phyloP scores from a whole-genome alignment of 495 filamentous ascomycete species.

The Xylaria nigripes region DNA sequence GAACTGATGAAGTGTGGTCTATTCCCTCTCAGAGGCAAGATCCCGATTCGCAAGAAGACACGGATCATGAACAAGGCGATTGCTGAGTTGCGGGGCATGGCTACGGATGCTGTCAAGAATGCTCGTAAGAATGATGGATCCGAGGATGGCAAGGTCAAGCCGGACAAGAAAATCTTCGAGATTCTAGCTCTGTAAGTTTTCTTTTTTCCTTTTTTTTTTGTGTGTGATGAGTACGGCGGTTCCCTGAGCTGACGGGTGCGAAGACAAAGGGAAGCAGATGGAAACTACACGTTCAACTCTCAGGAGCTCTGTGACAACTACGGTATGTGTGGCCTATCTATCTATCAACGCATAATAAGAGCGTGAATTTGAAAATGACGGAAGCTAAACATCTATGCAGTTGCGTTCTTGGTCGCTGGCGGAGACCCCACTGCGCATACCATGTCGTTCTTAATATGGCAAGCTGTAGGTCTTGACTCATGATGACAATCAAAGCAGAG shows the following conservation, averaged over 20 bases:
- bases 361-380: neutral
- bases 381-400: neutral
- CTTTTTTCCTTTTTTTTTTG: too few species aligned
- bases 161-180: slow-evolving; percentile 9
- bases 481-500: neutral
- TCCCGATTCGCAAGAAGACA: slow-evolving; percentile 3
- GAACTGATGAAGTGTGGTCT: slow-evolving; percentile 9
- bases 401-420: slow-evolving; percentile 8
- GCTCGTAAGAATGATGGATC: neutral
- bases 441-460: slow-evolving; percentile 8
- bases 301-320: slow-evolving; percentile 10
- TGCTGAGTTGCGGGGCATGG: slow-evolving; percentile 2
- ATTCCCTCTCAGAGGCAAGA: slow-evolving; percentile 1
- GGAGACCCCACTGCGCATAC: slow-evolving; percentile 10
- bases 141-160: neutral
- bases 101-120: slow-evolving; percentile 4
- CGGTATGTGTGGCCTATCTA: neutral
- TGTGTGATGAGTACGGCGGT: neutral
- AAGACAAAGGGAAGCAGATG: slow-evolving; percentile 6
- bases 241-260: neutral
- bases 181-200: slow-evolving; percentile 6
- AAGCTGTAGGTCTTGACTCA: neutral
- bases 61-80: slow-evolving; percentile 7
- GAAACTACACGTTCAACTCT: slow-evolving; percentile 9
- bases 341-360: neutral